Evolutionary conservation across 495 filamentous ascomycete genomes (phyloP), one percentile per base, ranked within the genome.

Genomic region (Clohesyomyces aquaticus): DNA sequence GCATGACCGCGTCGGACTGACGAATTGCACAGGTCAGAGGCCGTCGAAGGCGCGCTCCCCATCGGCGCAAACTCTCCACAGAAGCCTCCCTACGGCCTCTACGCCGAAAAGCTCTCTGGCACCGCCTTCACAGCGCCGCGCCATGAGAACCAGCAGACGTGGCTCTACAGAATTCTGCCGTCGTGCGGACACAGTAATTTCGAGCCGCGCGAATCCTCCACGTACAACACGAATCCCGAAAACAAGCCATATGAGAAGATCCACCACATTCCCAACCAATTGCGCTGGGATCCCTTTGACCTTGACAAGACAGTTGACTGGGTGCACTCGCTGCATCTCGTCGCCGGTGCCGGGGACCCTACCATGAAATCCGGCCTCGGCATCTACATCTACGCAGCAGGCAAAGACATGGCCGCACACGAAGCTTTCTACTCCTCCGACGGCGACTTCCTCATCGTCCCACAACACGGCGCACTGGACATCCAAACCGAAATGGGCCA

Each of bases 231-330:
- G 1, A 77, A 77, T 75, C 58, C 73, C 9, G 73, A 73, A 75
- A 80, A 59, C 75, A 80, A 60, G 58, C 71, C 69, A 25, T 66
- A 71, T 48, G 73, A 80, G 42, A 82, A 83, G 68, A 76, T 85
- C 29, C 81, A 85, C 68, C 80, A 86, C 38, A 86, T 87, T 48
- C 93, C 93, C 10, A 96, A 96, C 69, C 93, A 96, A 73, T 78
- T 96, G 16, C 88, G 93, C 42, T 97, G 93, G 93, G 86, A 91
- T 67, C 92, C 93, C 6, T 96, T 96, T 66, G 91, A 95, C 42
- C 61, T 88, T 54, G 84, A 91, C 67, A 79, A 85, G 71, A 81
- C 77, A 4, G 83, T 87, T 1, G 90, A 94, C 73, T 96, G 91
- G 81, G 85, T 93, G 18, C 85, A 90, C 54, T 86, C 88, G 11